These are phyloP conservation scores for Solanum rostratum DNA, from an alignment of 257 asterid genomes.

Conservation along the genomic window DNA sequence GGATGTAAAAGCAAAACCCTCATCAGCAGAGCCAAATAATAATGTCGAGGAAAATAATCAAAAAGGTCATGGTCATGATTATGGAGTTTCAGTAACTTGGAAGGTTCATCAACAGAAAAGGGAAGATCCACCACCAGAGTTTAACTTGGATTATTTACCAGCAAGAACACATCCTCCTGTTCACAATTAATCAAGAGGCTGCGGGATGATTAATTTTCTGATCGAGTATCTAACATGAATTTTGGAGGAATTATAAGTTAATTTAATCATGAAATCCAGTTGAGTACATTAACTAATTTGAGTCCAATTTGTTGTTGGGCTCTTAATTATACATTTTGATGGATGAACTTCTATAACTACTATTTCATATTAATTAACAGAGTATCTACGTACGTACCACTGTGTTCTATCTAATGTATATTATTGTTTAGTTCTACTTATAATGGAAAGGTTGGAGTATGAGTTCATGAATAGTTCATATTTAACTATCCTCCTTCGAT, in stretches of 20 bases:
- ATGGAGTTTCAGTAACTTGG: slow-evolving; percentile 31
- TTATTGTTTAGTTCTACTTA: neutral
- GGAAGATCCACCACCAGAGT: slow-evolving; percentile 41
- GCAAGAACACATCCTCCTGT: slow-evolving; percentile 69
- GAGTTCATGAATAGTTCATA: neutral
- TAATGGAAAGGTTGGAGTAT: neutral
- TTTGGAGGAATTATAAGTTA: neutral
- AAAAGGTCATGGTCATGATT: neutral
- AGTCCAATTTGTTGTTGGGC: neutral
- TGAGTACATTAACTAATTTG: neutral
- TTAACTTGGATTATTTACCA: slow-evolving; percentile 69
- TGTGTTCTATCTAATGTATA: neutral
- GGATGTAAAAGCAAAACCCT: neutral
- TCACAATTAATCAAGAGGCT: neutral
- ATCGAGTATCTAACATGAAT: neutral
- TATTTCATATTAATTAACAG: neutral
- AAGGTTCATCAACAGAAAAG: slow-evolving; percentile 35
- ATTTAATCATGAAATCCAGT: neutral
- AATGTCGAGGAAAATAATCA: neutral
- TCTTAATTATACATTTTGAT: neutral
- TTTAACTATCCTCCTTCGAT: neutral
- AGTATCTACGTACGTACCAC: neutral
- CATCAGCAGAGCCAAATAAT: neutral
- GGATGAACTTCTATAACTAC: neutral
- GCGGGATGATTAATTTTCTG: neutral